A percentile compares a stretch with the other conserved stretches of the same genome.
Conservation (phyloP, 2,329 filamentous ascomycete genomes). For the Trichoderma pleuroti region DNA sequence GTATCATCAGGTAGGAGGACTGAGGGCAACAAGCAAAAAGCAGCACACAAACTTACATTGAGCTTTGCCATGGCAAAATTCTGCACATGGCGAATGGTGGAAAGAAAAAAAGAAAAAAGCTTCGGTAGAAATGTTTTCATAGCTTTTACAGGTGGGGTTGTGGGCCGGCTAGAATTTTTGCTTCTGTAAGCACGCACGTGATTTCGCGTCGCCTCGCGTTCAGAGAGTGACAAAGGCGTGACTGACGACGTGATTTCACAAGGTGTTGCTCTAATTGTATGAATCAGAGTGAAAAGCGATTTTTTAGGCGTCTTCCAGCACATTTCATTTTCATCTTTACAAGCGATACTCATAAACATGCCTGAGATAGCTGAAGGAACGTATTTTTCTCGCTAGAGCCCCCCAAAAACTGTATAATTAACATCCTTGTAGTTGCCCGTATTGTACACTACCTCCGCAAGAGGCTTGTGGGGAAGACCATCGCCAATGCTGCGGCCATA, state of each 20-base stretch:
- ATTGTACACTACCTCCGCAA: constrained; percentile 81
- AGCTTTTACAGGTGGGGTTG: constrained; percentile 24
- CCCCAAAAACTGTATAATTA: neutral
- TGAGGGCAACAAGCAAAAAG: neutral
- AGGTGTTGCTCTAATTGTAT: neutral
- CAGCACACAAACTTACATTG: constrained; percentile 20
- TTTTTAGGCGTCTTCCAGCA: neutral
- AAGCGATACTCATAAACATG: constrained; percentile 39
- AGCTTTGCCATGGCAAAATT: constrained; percentile 8
- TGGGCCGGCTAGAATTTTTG: constrained; percentile 20
- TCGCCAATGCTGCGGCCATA: constrained; percentile 65
- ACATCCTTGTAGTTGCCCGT: constrained; percentile 61
- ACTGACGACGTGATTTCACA: neutral
- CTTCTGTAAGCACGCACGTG: constrained; percentile 31
- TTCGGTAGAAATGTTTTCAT: constrained; percentile 17
- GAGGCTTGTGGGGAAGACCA: constrained; percentile 78
- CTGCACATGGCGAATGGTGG: neutral
- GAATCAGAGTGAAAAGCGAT: neutral
- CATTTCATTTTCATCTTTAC: neutral
- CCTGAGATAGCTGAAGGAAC: constrained; percentile 61
- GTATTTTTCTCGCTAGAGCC: neutral
- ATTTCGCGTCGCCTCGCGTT: constrained; percentile 27
- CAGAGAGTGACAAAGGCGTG: neutral
- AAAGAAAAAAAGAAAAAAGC: constrained; percentile 9
- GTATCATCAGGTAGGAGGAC: constrained; percentile 68